Evolutionary conservation across 176 grass and related monocot species (phyloP).

Genomic region (Oryza meyeriana): DNA sequence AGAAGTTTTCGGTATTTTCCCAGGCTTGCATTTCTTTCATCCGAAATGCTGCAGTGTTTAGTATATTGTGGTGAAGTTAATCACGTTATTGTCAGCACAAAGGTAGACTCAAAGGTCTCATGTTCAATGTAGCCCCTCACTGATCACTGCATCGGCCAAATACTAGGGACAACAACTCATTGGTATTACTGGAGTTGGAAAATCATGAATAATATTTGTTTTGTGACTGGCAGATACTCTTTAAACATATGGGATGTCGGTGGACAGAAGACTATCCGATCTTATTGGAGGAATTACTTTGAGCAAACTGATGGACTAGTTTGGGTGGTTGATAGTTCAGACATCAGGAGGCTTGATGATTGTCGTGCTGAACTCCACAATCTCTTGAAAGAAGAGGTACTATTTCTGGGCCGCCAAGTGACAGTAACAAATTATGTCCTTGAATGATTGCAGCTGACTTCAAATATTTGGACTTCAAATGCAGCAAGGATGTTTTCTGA

Average conservation of each 20-base stretch:
- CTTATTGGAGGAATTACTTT: conserved; percentile 97
- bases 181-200: not conserved
- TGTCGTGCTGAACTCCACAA: conserved; percentile 86
- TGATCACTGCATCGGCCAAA: not conserved
- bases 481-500: not conserved
- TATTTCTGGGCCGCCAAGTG: not conserved
- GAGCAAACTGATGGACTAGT: conserved; percentile 90
- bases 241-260: conserved; percentile 95
- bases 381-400: conserved; percentile 94
- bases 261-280: conserved; percentile 89
- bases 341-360: conserved; percentile 75
- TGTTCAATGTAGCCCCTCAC: not conserved
- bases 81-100: conserved; percentile 1
- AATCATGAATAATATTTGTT: not conserved
- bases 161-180: not conserved
- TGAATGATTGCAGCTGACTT: not conserved
- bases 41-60: not conserved
- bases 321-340: conserved; percentile 92
- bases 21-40: not conserved
- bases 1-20: not conserved
- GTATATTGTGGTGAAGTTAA: not conserved
- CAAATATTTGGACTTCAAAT: not conserved
- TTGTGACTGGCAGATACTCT: conserved; percentile 53
- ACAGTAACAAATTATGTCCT: not conserved
- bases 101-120: not conserved